phyloP scores from a whole-genome alignment of 2,329 filamentous ascomycete genomes.

The Penicillium sp. region DNA sequence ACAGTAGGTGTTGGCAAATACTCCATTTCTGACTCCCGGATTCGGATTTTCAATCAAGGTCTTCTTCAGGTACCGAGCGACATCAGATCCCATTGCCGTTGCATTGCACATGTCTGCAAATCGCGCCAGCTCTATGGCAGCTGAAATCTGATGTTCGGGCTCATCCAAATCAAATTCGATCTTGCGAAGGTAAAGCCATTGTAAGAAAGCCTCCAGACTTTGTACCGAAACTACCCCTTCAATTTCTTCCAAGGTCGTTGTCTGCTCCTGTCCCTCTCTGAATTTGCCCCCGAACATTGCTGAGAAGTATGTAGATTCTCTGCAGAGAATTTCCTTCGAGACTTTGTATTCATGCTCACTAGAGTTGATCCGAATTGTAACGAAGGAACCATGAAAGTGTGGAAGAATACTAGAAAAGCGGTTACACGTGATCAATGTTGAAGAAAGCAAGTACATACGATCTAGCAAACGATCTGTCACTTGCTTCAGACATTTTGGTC shows the following conservation, averaged over 20 bases:
- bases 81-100: not conserved
- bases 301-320: not conserved
- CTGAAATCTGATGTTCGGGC: not conserved
- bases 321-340: not conserved
- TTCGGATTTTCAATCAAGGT: not conserved
- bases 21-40: fast-evolving
- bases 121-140: not conserved
- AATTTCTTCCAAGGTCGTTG: not conserved
- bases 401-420: not conserved
- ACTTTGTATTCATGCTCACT: not conserved
- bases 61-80: not conserved
- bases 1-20: not conserved
- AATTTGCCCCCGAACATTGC: not conserved
- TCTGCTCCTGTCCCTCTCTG: not conserved
- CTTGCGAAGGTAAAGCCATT: not conserved
- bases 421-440: fast-evolving
- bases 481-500: not conserved
- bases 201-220: not conserved
- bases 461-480: not conserved
- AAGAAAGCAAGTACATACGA: not conserved
- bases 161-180: not conserved
- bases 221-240: not conserved
- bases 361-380: not conserved
- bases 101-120: not conserved
- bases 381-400: not conserved